Evolutionary conservation across 2,329 filamentous ascomycete genomes (phyloP), one percentile per base, ranked within the genome.

Genomic region (Neonectria magnoliae): DNA sequence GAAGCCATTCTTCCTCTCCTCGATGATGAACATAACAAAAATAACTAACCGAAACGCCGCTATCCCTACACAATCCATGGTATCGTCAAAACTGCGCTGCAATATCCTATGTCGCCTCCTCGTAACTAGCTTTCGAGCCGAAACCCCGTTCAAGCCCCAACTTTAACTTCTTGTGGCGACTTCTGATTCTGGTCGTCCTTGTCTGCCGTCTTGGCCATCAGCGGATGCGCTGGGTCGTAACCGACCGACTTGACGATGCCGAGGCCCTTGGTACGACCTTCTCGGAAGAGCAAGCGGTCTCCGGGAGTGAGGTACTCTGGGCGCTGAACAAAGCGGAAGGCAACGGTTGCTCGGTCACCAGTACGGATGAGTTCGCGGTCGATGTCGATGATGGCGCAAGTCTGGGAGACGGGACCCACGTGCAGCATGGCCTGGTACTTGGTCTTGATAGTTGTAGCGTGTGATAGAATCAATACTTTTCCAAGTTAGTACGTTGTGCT

Each of bases 371-470:
- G 96, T 27, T 92, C 92, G n/a, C 95, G 90, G 77, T 99, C 96
- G 70, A 99, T 96, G 75, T 98, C 96, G 74, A 99, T 97, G 76
- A 99, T 98, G 11, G 94, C 90, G 76, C 96, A 99, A 0, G 96
- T 99, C 81, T 99, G 96, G 44, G 92, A 93, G 47, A 99, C 92
- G 0, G 96, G 93, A 0, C 96, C 96, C 5, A 99, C 94, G 73
- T 99, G 96, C 22, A 99, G 86, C 94, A 98, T 99, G 1, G 96
- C 96, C 82, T 99, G 96, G 71, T 99, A 99, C 74, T 94, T 95
- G 0, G 90, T 93, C 79, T 97, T 96, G 79, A 99, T 99, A 47
- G 96, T 99, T 0, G 96, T 99, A 0, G 95, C 94, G 75, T 99
- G 96, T 4, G 93, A 97, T 7, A 99, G 85, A 70, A 99, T 98